Evolutionary conservation across 1,284 basidiomycete genomes (phyloP).

Genomic region (Laetiporus sulphureus): DNA sequence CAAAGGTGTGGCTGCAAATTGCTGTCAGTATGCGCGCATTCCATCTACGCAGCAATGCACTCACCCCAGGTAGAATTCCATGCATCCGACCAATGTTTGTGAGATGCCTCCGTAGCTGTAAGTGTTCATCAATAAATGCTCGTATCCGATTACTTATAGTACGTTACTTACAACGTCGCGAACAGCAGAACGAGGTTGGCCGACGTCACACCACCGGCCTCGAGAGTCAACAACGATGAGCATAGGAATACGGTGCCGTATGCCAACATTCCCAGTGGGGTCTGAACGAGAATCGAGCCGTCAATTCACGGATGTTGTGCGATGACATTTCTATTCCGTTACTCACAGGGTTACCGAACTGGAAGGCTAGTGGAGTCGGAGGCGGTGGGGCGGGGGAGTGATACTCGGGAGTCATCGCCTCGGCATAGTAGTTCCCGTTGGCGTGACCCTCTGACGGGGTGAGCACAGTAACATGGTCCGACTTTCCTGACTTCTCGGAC

Average conservation of each 20-base stretch:
- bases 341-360: conserved; percentile 6
- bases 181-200: conserved; percentile 9
- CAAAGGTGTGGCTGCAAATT: conserved; percentile 5
- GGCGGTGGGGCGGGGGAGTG: not conserved
- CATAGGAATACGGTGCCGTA: conserved; percentile 11
- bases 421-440: conserved; percentile 5
- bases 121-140: not conserved
- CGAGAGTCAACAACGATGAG: conserved; percentile 8
- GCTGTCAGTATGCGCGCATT: conserved; percentile 1
- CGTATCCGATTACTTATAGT: not conserved
- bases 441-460: conserved; percentile 2
- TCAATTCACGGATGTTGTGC: no score
- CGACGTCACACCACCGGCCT: conserved; percentile 7
- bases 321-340: not conserved
- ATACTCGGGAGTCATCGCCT: conserved; percentile 3
- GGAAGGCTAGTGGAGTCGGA: not conserved
- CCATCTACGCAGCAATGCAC: no score
- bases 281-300: no score
- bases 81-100: conserved; percentile 10
- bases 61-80: conserved; percentile 9
- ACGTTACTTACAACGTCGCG: conserved; percentile 7
- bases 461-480: conserved; percentile 4
- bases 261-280: conserved; percentile 10
- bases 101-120: conserved; percentile 10
- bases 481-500: conserved; percentile 7